Base-by-base conservation (phyloP, 2,329 filamentous ascomycete genomes). In the Paracoccidioides brasiliensis region DNA sequence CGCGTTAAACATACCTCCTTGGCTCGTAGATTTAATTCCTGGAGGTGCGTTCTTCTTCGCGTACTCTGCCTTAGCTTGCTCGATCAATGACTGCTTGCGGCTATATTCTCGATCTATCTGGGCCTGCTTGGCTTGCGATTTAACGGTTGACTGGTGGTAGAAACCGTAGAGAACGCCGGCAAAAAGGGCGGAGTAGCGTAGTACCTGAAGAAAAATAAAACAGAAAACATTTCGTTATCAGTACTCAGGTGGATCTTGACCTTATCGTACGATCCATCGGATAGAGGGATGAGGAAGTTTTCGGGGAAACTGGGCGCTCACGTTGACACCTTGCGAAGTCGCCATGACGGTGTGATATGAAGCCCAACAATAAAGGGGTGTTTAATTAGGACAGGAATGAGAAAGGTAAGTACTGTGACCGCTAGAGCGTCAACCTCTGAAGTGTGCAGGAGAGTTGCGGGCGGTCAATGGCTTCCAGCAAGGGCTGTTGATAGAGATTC, bases 121-220 rank as follows among this genome's bases (percentile, higher is more conserved):
- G 64, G 83, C 78, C 59, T 80, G 75, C 75, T 84, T 86, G 69
- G 90, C 83, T 67, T 80, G 74, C 56, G 86, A 74, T 64, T 77
- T 84, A 73, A 98, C 85, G 60, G 82, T 81, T 69, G 85, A 80
- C 78, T 98, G 93, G 79, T 95, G 91, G 75, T 85, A 88, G 78
- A 95, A 83, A 73, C 93, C 93, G 79, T 98, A 98, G 77, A 95
- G 85, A 71, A 97, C 78, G 72, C 93, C 93, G 68, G 89, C 79
- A 69, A 84, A 87, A 64, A 98, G 87, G 71, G 90, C 90, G 70
- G 90, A 91, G 81, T 91, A 98, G 76, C 93, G 90, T 74, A 97
- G 82, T 74, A 98, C 91, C 93, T 98, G 46, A 51, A 10, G 6
- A 51, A 10, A 12, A 5, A 48, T 44, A 12, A 22, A 22, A 22